phyloP scores from a whole-genome alignment of 2,329 filamentous ascomycete genomes.

The Claviceps humidiphila region DNA sequence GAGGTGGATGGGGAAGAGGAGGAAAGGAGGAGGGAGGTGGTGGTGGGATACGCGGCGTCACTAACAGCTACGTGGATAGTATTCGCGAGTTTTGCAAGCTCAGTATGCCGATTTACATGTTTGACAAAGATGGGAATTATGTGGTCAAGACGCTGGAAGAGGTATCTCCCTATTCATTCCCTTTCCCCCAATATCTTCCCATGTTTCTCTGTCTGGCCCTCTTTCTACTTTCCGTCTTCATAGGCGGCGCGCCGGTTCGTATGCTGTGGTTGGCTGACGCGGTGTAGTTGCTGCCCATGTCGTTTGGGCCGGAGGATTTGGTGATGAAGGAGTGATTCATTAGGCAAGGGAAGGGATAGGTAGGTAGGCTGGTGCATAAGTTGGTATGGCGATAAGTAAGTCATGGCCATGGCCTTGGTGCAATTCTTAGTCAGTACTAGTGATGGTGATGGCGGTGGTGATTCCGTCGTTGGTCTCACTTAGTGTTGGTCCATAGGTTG shows the following conservation, averaged over 20 bases:
- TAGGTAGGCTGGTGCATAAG: too few relatives aligned
- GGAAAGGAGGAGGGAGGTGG: slow-evolving; percentile 1
- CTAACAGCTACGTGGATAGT: slow-evolving; percentile 23
- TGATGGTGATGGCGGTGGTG: too few relatives aligned
- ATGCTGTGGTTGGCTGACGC: slow-evolving; percentile 3
- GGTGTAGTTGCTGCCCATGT: slow-evolving; percentile 50
- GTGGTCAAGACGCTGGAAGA: slow-evolving; percentile 57
- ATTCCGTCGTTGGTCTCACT: too few relatives aligned
- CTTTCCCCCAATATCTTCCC: too few relatives aligned
- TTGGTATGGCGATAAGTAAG: too few relatives aligned
- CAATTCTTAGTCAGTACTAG: too few relatives aligned
- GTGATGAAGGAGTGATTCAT: too few relatives aligned
- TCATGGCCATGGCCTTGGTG: too few relatives aligned
- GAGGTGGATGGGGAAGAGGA: too few relatives aligned
- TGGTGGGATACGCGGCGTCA: slow-evolving; percentile 7
- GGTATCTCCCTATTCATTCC: slow-evolving; percentile 25
- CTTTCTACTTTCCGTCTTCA: not conserved
- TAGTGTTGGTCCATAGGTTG: too few relatives aligned
- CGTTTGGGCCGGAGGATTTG: slow-evolving; percentile 52
- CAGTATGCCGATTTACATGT: slow-evolving; percentile 78
- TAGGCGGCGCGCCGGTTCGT: not conserved
- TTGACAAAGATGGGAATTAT: slow-evolving; percentile 65
- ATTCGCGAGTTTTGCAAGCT: slow-evolving; percentile 64
- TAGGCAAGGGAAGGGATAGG: too few relatives aligned
- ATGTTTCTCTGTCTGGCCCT: too few relatives aligned